phyloP scores from a whole-genome alignment of 306 rosid genomes.

The Erythrophleum fordii region DNA sequence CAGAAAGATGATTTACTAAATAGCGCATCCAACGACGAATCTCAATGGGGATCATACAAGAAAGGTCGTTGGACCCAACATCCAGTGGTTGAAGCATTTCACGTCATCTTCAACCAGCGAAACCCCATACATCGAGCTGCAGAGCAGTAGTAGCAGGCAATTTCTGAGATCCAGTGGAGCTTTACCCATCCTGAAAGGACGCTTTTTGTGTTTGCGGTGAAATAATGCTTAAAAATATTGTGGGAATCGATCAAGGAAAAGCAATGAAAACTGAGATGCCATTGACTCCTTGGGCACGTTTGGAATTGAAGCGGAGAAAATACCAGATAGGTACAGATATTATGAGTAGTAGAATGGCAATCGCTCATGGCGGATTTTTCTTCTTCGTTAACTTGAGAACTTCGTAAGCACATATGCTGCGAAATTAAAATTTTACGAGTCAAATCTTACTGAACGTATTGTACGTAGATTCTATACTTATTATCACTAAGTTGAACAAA shows the following conservation, averaged over 20 bases:
- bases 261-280: not conserved
- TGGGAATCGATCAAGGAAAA: not conserved
- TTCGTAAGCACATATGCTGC: too few relatives aligned
- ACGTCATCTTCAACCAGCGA: constrained; percentile 59
- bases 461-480: too few relatives aligned
- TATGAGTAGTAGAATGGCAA: not conserved
- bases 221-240: not conserved
- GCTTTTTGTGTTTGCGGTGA: constrained; percentile 37
- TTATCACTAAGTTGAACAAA: too few relatives aligned
- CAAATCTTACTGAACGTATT: too few relatives aligned
- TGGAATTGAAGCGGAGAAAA: not conserved
- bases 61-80: too few relatives aligned
- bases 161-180: constrained; percentile 17
- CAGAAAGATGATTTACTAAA: too few relatives aligned
- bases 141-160: not conserved
- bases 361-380: not conserved
- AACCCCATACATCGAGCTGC: constrained; percentile 14
- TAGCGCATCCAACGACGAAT: too few relatives aligned
- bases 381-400: too few relatives aligned
- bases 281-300: not conserved
- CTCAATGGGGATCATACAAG: too few relatives aligned
- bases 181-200: constrained; percentile 16
- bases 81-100: constrained; percentile 62
- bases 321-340: constrained; percentile 1
- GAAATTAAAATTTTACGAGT: too few relatives aligned